Percentiles rank a stretch among this genome's conserved stretches.
These are phyloP conservation scores for Backusella liffmaniae DNA, from an alignment of 192 early-diverging fungal species.

Conservation along the genomic window DNA sequence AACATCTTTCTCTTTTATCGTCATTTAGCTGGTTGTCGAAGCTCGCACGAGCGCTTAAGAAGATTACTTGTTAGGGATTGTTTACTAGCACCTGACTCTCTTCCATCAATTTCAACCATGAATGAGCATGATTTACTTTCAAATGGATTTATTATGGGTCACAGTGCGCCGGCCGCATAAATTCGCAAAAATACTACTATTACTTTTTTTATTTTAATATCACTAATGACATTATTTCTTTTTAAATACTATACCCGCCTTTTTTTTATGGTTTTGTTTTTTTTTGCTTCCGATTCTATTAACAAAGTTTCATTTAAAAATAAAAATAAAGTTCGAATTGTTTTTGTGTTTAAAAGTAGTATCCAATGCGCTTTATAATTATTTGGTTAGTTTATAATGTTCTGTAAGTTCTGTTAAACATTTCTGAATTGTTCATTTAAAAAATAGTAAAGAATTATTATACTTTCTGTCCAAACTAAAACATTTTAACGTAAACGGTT, in stretches of 20 bases:
- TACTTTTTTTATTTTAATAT: neutral
- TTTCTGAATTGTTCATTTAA: neutral
- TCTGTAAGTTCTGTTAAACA: neutral
- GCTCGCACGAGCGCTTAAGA: slow-evolving; percentile 45
- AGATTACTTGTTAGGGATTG: slow-evolving; percentile 40
- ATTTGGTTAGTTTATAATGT: neutral
- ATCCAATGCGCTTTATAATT: neutral
- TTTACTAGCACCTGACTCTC: neutral
- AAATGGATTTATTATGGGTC: slow-evolving; percentile 24
- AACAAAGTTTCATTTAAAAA: neutral
- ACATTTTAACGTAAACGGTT: neutral
- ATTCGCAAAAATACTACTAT: neutral
- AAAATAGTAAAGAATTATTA: neutral
- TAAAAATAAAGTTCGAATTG: neutral
- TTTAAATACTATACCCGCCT: neutral
- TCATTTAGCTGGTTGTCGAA: slow-evolving; percentile 43
- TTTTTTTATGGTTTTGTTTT: neutral
- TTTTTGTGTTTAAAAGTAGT: neutral
- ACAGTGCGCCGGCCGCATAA: slow-evolving; percentile 51
- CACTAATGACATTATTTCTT: neutral
- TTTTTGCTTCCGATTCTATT: neutral
- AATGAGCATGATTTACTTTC: slow-evolving; percentile 1
- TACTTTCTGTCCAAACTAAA: neutral
- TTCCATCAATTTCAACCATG: slow-evolving; percentile 6
- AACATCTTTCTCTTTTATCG: neutral